Conservation (phyloP, 2,329 filamentous ascomycete species). For the Diaporthe citriasiana region DNA sequence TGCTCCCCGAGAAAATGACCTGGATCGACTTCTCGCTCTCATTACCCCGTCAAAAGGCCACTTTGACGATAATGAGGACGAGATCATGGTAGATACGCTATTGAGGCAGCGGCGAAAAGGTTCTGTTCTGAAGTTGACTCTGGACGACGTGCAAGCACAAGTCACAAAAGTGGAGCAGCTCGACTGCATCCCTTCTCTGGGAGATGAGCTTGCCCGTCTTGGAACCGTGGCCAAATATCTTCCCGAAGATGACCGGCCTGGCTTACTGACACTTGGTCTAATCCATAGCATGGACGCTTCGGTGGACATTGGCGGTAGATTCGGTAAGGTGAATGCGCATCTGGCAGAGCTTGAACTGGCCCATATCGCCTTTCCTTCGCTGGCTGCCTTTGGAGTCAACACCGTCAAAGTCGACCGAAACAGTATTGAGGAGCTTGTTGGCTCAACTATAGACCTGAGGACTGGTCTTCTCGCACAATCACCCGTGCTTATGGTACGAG, state of each 20-base stretch:
- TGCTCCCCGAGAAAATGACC: constrained; percentile 81
- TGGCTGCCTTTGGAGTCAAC: constrained; percentile 83
- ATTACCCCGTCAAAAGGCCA: constrained; percentile 94
- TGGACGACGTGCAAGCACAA: constrained; percentile 74
- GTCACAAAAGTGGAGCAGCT: constrained; percentile 76
- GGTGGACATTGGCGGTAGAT: constrained; percentile 74
- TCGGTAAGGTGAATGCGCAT: constrained; percentile 75
- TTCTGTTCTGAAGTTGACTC: constrained; percentile 79
- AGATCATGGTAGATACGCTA: constrained; percentile 94
- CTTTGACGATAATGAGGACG: constrained; percentile 87
- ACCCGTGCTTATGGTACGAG: constrained; percentile 84
- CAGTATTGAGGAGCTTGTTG: constrained; percentile 78
- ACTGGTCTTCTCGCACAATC: constrained; percentile 45
- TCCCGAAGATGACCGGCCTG: constrained; percentile 94
- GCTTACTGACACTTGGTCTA: constrained; percentile 80
- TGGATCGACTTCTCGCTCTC: constrained; percentile 85
- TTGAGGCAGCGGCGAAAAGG: constrained; percentile 89
- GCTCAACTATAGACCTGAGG: constrained; percentile 57
- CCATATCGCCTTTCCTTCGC: constrained; percentile 86
- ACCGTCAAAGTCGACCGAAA: constrained; percentile 75
- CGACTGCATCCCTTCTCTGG: constrained; percentile 77
- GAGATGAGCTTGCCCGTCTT: constrained; percentile 83
- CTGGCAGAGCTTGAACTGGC: constrained; percentile 77
- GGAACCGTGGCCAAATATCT: constrained; percentile 94
- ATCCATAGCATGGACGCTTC: constrained; percentile 74